Conservation (phyloP, 2,329 filamentous ascomycete genomes). For the Colletotrichum tofieldiae region DNA sequence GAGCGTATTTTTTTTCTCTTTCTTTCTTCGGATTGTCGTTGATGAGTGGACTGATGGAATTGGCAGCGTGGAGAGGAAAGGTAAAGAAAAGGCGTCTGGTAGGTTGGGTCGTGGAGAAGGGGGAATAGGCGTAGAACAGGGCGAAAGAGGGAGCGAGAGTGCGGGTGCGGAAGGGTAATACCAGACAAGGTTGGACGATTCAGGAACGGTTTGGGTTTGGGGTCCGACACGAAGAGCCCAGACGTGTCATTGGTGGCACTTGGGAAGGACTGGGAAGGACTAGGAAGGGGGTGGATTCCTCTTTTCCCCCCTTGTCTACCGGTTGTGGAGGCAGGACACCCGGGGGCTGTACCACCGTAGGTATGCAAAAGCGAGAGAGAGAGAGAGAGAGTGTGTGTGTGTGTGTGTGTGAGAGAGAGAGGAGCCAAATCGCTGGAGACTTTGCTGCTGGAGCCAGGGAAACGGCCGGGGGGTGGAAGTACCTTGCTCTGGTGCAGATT, state of each 20-base stretch:
- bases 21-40: not conserved
- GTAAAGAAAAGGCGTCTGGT: not conserved
- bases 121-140: conserved; percentile 16
- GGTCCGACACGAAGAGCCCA: conserved; percentile 39
- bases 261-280: not conserved
- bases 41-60: not conserved
- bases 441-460: conserved; percentile 8
- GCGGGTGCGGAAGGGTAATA: conserved; percentile 40
- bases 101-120: conserved; percentile 11
- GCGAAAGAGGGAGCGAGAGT: conserved; percentile 25
- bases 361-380: conserved; percentile 8
- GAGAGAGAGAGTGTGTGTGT: not conserved
- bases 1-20: too few relatives aligned
- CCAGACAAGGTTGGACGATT: conserved; percentile 43
- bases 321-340: conserved; percentile 23
- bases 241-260: conserved; percentile 31
- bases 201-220: conserved; percentile 44
- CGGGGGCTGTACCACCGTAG: conserved; percentile 9
- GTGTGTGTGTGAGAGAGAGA: too few relatives aligned
- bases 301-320: conserved; percentile 13
- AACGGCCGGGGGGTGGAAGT: not conserved
- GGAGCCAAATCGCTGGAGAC: conserved; percentile 20
- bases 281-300: not conserved
- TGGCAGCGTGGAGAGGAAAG: not conserved
- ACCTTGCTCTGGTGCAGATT: not conserved